These are phyloP conservation scores for Aquilaria sinensis DNA, from an alignment of 345 rosid genomes.

Conservation along the genomic window DNA sequence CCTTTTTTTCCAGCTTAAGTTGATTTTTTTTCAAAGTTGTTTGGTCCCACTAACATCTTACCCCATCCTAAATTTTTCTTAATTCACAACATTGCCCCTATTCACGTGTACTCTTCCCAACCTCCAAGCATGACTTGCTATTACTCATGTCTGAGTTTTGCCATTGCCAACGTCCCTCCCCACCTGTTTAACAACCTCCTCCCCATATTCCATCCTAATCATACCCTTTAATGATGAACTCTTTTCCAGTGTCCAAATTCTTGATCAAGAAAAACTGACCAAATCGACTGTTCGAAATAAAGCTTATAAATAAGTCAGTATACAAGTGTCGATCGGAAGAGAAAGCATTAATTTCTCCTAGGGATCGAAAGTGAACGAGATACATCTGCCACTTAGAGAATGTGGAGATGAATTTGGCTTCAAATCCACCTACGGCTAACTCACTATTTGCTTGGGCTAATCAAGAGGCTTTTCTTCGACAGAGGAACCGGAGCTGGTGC, in stretches of 20 bases:
- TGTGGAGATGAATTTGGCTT: conserved; percentile 17
- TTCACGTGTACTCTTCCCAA: too few species aligned
- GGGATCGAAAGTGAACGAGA: conserved; percentile 63
- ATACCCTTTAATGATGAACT: conserved; percentile 74
- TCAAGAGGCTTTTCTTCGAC: background rate
- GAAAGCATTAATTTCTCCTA: conserved; percentile 55
- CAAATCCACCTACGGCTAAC: background rate
- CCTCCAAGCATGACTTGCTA: too few species aligned
- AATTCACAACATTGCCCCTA: too few species aligned
- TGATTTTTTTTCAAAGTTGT: too few species aligned
- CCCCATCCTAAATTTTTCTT: too few species aligned
- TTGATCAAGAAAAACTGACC: conserved; percentile 80
- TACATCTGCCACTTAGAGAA: conserved; percentile 5
- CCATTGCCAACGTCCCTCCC: too few species aligned
- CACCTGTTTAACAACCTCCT: conserved; percentile 81
- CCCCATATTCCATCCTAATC: conserved; percentile 84
- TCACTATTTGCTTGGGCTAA: background rate
- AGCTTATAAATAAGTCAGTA: conserved; percentile 19
- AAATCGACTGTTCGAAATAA: conserved; percentile 26
- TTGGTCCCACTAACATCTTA: too few species aligned
- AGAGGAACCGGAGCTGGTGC: background rate
- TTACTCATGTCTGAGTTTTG: too few species aligned
- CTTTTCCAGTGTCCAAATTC: conserved; percentile 83
- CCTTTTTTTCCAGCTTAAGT: too few species aligned
- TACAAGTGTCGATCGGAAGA: conserved; percentile 23